phyloP scores from a whole-genome alignment of 129 eudicot species.

The Dittrichia graveolens region DNA sequence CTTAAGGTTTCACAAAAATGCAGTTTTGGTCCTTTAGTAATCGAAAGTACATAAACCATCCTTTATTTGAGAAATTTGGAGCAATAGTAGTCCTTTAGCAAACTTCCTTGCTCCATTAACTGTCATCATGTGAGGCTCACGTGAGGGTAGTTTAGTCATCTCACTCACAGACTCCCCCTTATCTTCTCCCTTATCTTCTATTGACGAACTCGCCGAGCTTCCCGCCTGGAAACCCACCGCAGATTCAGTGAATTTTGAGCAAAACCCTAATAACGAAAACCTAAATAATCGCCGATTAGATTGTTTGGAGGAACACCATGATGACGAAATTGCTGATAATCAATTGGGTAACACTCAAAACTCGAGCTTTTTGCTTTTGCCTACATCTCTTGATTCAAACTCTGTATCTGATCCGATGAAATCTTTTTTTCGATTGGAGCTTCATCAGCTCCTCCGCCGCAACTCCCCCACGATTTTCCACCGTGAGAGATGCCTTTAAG shows the following conservation, averaged over 20 bases:
- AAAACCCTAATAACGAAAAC: slow-evolving; percentile 36
- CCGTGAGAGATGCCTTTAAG: slow-evolving; percentile 43
- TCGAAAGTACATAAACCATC: too few species aligned
- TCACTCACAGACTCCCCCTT: too few species aligned
- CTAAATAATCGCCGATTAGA: slow-evolving; percentile 26
- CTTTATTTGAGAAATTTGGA: too few species aligned
- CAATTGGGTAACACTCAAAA: slow-evolving; percentile 16
- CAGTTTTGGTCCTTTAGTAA: too few species aligned
- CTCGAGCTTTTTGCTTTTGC: slow-evolving; percentile 64
- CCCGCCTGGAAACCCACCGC: slow-evolving; percentile 84
- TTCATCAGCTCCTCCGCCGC: slow-evolving; percentile 36
- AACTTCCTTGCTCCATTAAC: too few species aligned
- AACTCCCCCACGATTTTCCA: slow-evolving; percentile 38
- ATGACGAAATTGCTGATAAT: slow-evolving; percentile 31
- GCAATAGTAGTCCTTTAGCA: too few species aligned
- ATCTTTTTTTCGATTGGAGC: slow-evolving; percentile 79
- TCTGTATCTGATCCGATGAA: slow-evolving; percentile 29
- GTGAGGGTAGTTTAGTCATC: too few species aligned
- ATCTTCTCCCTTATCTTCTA: too few species aligned
- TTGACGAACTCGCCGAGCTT: slow-evolving; percentile 84
- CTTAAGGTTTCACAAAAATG: too few species aligned
- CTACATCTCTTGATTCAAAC: slow-evolving; percentile 61
- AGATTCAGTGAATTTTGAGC: slow-evolving; percentile 33
- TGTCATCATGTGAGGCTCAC: too few species aligned
- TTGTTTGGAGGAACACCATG: slow-evolving; percentile 18